These are phyloP conservation scores for Saussurea involucrata DNA, from an alignment of 129 eudicot species.

Conservation along the genomic window DNA sequence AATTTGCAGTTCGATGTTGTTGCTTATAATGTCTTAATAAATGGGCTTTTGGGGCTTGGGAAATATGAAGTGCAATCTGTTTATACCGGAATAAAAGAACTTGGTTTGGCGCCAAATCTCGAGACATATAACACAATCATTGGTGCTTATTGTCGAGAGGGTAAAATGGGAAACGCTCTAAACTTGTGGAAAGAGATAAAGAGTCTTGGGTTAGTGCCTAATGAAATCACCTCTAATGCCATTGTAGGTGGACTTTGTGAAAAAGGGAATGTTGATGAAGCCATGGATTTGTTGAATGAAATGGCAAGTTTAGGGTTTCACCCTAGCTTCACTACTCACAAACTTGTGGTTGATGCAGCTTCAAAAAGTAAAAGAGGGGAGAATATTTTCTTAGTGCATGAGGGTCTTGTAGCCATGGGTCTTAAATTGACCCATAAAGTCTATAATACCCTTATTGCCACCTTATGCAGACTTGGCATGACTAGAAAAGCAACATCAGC, in stretches of 20 bases:
- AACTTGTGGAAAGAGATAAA: conserved; percentile 61
- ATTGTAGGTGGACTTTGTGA: conserved; percentile 64
- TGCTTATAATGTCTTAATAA: conserved; percentile 74
- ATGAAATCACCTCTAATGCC: conserved; percentile 56
- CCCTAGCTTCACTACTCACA: conserved; percentile 56
- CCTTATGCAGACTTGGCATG: conserved; percentile 82
- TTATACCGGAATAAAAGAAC: conserved; percentile 57
- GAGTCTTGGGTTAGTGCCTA: conserved; percentile 47
- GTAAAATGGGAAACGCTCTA: conserved; percentile 57
- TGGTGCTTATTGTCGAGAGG: conserved; percentile 63
- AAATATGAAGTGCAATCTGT: conserved; percentile 65
- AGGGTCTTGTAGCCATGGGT: conserved; percentile 68
- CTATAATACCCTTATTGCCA: conserved; percentile 54
- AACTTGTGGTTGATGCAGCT: conserved; percentile 54
- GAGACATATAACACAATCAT: conserved; percentile 88
- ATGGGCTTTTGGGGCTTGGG: conserved; percentile 70
- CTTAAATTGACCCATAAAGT: conserved; percentile 51
- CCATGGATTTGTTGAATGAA: conserved; percentile 59
- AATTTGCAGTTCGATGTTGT: conserved; percentile 58
- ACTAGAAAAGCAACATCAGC: conserved; percentile 67
- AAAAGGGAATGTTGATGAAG: conserved; percentile 51
- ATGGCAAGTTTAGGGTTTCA: conserved; percentile 42
- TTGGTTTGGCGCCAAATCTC: conserved; percentile 62
- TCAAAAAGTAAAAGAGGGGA: conserved; percentile 64
- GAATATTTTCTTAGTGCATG: conserved; percentile 50